A percentile compares a stretch with the other conserved stretches of the same genome.
Conservation (phyloP, 2,329 filamentous ascomycete species). For the Penicillium freii region DNA sequence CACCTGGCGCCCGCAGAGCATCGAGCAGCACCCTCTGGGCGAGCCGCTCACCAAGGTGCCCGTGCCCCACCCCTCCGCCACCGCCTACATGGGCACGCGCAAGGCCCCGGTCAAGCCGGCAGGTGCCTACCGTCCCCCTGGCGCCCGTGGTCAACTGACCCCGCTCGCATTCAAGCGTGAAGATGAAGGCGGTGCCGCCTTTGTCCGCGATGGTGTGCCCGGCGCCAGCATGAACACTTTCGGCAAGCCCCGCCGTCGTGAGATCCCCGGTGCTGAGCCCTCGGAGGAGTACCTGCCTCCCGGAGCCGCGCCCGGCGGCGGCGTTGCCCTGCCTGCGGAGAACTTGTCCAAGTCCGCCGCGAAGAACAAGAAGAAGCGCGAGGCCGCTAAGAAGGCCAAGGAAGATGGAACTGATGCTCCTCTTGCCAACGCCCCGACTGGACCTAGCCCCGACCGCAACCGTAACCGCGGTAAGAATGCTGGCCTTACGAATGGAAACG, state of each 20-base stretch:
- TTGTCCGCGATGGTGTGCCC: constrained; percentile 73
- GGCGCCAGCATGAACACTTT: constrained; percentile 71
- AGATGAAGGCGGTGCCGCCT: constrained; percentile 90
- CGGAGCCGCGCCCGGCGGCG: constrained; percentile 66
- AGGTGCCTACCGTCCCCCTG: constrained; percentile 94
- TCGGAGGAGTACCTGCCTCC: constrained; percentile 62
- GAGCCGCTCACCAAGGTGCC: constrained; percentile 75
- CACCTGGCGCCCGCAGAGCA: constrained; percentile 75
- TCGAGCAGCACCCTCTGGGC: constrained; percentile 58
- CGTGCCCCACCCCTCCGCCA: constrained; percentile 75
- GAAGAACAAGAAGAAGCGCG: constrained; percentile 99
- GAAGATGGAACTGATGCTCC: constrained; percentile 51
- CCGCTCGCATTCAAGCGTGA: constrained; percentile 96
- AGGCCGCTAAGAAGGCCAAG: constrained; percentile 86
- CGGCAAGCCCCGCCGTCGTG: constrained; percentile 67
- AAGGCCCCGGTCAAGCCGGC: constrained; percentile 96
- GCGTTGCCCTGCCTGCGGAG: constrained; percentile 65
- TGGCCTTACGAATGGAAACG: constrained; percentile 33
- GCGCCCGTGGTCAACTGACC: constrained; percentile 82
- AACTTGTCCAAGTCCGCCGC: constrained; percentile 77
- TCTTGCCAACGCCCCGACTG: constrained; percentile 24
- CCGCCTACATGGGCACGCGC: constrained; percentile 75
- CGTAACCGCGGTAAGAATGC: constrained; percentile 40
- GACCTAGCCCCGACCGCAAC: constrained; percentile 61
- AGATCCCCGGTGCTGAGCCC: constrained; percentile 82